These are phyloP conservation scores for Oryza longistaminata DNA, from an alignment of 176 grass and related monocot genomes.

Conservation along the genomic window DNA sequence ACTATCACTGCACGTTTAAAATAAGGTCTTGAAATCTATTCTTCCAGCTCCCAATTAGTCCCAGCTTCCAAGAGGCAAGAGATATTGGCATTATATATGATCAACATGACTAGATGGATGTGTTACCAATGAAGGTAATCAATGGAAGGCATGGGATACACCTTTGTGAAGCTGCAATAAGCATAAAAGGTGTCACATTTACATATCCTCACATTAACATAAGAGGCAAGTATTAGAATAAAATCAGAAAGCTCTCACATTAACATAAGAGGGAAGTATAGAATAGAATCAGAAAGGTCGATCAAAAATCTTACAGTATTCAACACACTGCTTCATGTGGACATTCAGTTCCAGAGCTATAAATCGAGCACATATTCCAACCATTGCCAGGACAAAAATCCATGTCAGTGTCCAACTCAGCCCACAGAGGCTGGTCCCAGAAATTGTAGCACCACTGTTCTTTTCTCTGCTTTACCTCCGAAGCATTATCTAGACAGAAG, in stretches of 20 bases:
- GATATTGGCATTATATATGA: not conserved
- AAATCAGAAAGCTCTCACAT: no score
- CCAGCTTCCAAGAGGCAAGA: not conserved
- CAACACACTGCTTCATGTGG: not conserved
- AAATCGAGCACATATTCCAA: not conserved
- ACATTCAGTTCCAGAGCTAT: not conserved
- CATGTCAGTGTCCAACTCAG: slow-evolving; percentile 32
- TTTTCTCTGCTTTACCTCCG: slow-evolving; percentile 2
- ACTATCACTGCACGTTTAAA: not conserved
- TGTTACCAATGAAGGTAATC: not conserved
- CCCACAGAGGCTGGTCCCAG: slow-evolving; percentile 5
- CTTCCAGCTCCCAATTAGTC: not conserved
- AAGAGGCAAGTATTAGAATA: not conserved
- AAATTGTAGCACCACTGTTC: slow-evolving; percentile 17
- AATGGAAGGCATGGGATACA: not conserved
- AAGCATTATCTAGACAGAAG: slow-evolving; percentile 28
- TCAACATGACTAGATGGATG: slow-evolving; percentile 5
- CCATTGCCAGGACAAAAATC: slow-evolving; percentile 24
- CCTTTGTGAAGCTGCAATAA: not conserved
- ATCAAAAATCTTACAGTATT: not conserved
- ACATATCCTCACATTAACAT: not conserved
- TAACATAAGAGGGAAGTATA: not conserved
- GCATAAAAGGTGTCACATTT: not conserved
- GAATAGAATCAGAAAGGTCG: no score
- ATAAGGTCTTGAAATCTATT: not conserved